Evolutionary conservation across 768 basidiomycete genomes (phyloP), one percentile per base, ranked within the genome.

Genomic region (Boletus eberwhitei): DNA sequence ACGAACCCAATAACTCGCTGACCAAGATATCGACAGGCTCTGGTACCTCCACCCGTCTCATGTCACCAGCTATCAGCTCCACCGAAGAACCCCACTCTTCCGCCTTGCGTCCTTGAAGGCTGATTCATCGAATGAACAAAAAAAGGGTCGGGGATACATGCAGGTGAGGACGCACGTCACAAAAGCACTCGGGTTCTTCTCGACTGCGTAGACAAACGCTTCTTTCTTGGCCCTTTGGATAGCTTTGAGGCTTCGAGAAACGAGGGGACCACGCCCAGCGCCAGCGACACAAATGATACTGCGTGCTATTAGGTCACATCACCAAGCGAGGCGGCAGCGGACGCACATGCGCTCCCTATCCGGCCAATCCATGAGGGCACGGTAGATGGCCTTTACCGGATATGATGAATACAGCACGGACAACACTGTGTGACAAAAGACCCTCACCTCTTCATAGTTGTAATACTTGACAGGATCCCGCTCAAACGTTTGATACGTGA

Each of bases 401-500:
- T 42, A 9, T 52, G 42, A 56, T 56, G 46, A 51, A 57, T 52
- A 45, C 45, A 36, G 52, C 51, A 37, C 43, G 49, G 55, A 45
- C 26, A 48, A 37, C 43, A 52, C 49, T 48, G 57, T 54, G 56
- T 57, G 48, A 55, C 35, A 31, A 43, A 29, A 29, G 24, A 48
- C 39, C 48, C 46, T 72, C 45, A 87, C 91, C 79, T 96, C 90
- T 75, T 99, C 97, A 68, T 99, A 99, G 63, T 92, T 87, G 52
- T 80, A 72, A 68, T 99, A 99, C 71, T 99, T 99, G 56, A 98
- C 86, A 4, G 97, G 96, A 74, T 98, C 97, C 68, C 93, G 85
- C 66, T 99, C 97, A 65, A 99, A 99, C 3, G 92, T 93, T 67
- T 98, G 93, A 71, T 99, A 99, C 12, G 94, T 98, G 59, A 88